Percentiles rank a stretch among this genome's conserved stretches.
phyloP scores from a whole-genome alignment of 2,329 filamentous ascomycete genomes.

The Fusarium circinatum region DNA sequence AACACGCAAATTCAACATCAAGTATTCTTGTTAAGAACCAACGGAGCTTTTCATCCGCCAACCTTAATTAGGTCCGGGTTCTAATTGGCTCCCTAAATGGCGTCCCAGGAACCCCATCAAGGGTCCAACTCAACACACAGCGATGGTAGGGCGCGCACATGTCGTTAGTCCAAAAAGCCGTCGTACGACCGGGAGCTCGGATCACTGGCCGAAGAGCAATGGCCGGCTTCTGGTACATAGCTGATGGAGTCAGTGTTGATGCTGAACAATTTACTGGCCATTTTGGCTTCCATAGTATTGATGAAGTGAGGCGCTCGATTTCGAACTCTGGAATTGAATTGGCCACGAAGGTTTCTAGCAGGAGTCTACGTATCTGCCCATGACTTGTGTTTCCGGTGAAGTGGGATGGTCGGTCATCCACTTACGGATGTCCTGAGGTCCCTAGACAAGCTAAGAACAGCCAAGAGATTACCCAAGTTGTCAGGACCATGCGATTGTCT shows the following conservation, averaged over 20 bases:
- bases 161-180: conserved; percentile 33
- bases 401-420: conserved; percentile 27
- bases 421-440: conserved; percentile 13
- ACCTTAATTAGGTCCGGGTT: background rate
- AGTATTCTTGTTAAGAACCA: conserved; percentile 22
- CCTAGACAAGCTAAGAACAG: conserved; percentile 24
- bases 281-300: background rate
- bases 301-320: background rate
- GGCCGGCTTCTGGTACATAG: too few relatives aligned
- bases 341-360: background rate
- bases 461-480: conserved; percentile 30
- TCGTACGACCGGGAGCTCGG: conserved; percentile 29
- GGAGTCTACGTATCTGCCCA: conserved; percentile 1
- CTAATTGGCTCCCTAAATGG: conserved; percentile 28
- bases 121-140: conserved; percentile 33
- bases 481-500: conserved; percentile 15
- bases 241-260: background rate
- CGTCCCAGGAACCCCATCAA: conserved; percentile 27
- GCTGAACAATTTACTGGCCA: background rate
- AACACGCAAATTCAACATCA: background rate
- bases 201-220: conserved; percentile 18
- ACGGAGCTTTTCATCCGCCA: conserved; percentile 41
- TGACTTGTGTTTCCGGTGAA: conserved; percentile 19
- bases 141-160: conserved; percentile 30
- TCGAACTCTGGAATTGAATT: conserved; percentile 7